Base-by-base conservation (phyloP, 768 basidiomycete species). In the Amyloporia xantha region DNA sequence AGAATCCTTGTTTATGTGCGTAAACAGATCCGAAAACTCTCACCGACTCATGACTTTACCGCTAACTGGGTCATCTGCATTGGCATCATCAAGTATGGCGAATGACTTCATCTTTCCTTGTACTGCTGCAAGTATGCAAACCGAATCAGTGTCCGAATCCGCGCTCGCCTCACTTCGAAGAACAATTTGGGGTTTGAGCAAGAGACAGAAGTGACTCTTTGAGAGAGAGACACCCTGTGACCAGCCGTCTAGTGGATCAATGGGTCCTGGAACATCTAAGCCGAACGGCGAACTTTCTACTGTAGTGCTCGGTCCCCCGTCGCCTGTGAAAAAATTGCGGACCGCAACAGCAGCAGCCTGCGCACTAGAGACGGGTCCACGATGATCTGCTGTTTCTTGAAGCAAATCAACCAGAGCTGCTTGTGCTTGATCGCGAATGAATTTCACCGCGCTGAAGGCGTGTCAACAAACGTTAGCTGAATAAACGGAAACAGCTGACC, bases 101-200 rank as follows among this genome's bases (percentile, higher is more conserved):
- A 84, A 92, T 2, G 79, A 78, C 63, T 86, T 84, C 49, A 92
- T 68, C 54, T 84, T 87, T 6, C 86, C 82, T 56, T 89, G 85
- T 27, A 86, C 78, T 23, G 92, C 86, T 13, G 91, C 83, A 4
- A 87, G 63, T 20, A 95, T 77, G 42, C 88, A 77, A 25, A 81
- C 78, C 1, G 83, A 75, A 13, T 79, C 77, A 26, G 71, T 66
- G 38, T 62, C 62, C 19, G 83, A 75, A 15, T 78, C 77, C 26
- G 71, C 66, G 37, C 62, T 59, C 15, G 71, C 62, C 33, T 84
- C 78, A 52, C 82, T 86, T 17, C 78, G 73, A 23, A 96, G 68
- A 9, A 91, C 81, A 44, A 98, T 78, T 61, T 98, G 94, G 11
- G 94, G 92, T 59, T 93, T 93, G 51, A 95, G 69, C 27, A 97